Evolutionary conservation across 2,329 filamentous ascomycete genomes (phyloP), one percentile per base, ranked within the genome.

Genomic region (Trichothecium sympodiale): DNA sequence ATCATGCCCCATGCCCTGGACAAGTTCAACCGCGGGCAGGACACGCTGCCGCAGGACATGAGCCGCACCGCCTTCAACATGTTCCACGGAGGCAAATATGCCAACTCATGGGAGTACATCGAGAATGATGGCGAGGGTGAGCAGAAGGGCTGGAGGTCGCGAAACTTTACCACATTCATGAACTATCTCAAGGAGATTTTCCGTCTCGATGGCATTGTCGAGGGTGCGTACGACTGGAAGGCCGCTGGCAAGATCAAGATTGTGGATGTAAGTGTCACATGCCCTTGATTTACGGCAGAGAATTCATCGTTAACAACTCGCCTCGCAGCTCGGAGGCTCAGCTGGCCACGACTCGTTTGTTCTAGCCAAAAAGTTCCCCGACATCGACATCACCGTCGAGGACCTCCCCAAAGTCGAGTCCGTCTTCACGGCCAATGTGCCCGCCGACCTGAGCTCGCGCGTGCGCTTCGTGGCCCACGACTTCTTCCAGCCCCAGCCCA

Each of bases 291-390:
- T n/a, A n/a, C n/a, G n/a, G n/a, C n/a, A n/a, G 7, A 29, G 2
- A 8, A n/a, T n/a, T n/a, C n/a, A n/a, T n/a, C n/a, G n/a, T n/a
- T n/a, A n/a, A n/a, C n/a, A 13, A 16, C 6, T 3, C 20, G 14
- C n/a, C n/a, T n/a, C n/a, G 12, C 14, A 61, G 59, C 46, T 67
- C 16, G 62, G 63, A 8, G 62, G 64, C 15, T 65, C 62, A 5
- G 56, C 48, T 8, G 64, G 63, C 10, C 56, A 61, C 39, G 58
- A 61, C 34, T 47, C 54, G n/a, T 51, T 64, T 18, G 52, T 57
- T 4, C 49, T 67, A 4, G 62, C 63, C 6, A 48, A 54, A 16
- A 48, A 56, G 27, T 62, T 59, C 46, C 57, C 62, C 4, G 49
- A 61, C 25, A 54, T 69, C 29, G 52, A 43, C 17, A 54, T 67